These are phyloP conservation scores for Diospyros kaki DNA, from an alignment of 148 eudicot genomes.

Conservation along the genomic window DNA sequence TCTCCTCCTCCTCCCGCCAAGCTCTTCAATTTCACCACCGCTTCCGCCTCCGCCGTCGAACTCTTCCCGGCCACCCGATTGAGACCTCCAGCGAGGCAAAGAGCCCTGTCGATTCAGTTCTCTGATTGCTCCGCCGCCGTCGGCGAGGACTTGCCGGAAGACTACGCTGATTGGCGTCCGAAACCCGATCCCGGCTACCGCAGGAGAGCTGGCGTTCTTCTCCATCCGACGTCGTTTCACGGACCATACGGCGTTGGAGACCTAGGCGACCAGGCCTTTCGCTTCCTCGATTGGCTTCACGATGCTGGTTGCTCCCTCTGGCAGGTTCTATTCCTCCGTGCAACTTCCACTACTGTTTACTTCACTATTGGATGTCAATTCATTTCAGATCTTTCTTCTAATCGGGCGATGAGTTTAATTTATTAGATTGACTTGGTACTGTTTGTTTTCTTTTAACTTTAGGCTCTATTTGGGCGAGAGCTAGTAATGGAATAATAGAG, in stretches of 20 bases:
- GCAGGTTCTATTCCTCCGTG: slow-evolving; percentile 46
- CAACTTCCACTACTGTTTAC: neutral
- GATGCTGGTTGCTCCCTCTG: slow-evolving; percentile 80
- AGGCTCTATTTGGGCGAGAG: too few relatives aligned
- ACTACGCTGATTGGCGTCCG: slow-evolving; percentile 58
- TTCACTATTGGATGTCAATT: neutral
- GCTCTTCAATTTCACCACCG: neutral
- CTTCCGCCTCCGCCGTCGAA: neutral
- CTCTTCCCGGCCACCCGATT: neutral
- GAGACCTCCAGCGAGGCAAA: neutral
- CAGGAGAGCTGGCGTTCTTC: slow-evolving; percentile 76
- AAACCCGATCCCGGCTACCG: slow-evolving; percentile 21
- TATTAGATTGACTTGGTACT: neutral
- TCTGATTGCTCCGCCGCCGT: slow-evolving; percentile 18
- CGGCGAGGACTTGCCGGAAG: slow-evolving; percentile 71
- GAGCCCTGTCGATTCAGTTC: neutral
- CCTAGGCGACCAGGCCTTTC: slow-evolving; percentile 60
- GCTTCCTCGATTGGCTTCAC: slow-evolving; percentile 82
- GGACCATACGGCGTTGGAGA: slow-evolving; percentile 89
- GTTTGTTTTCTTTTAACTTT: too few relatives aligned
- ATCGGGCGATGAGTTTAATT: neutral
- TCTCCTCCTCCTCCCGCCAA: slow-evolving; percentile 16
- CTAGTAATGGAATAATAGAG: too few relatives aligned
- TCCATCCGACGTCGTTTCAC: slow-evolving; percentile 89
- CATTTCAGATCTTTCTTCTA: neutral